Base-by-base conservation (phyloP, 192 early-diverging fungal genomes). In the Coemansia sp. region DNA sequence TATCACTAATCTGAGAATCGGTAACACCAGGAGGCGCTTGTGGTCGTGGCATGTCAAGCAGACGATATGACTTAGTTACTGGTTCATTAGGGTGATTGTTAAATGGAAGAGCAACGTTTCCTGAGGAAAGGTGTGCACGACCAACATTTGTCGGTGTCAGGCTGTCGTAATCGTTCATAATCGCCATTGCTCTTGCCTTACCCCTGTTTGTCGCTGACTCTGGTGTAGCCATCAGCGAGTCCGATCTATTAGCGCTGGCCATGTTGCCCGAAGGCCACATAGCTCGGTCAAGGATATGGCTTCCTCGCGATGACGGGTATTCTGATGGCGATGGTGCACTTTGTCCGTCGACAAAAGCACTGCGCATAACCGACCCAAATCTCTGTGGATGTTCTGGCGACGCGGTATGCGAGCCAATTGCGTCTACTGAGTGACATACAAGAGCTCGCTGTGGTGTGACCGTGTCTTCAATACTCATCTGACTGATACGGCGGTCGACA, bases 31-130 rank as follows among this genome's bases (percentile, higher is more conserved):
- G 67, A 15, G 73, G 73, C n/a, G 64, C 73, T 5, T 59, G 56
- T 10, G 73, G 73, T 17, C 73, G 42, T 3, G 73, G 73, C 73
- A 76, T 76, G 34, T 76, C 67, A 27, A 66, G 56, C 45, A 76
- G 40, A 3, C 73, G 66, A 27, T 76, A 76, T 22, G 62, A 55
- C 27, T 58, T 55, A 10, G 45, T 43, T 7, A 22, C 34, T 19
- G 50, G 41, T 17, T 2, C 59, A 15, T 5, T n/a, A n/a, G n/a
- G n/a, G n/a, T n/a, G n/a, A n/a, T n/a, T 22, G 1, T 10, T 21
- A 13, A 49, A 12, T 9, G n/a, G 14, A 19, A 39, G 17, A 6
- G 45, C 19, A 50, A 37, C 21, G 22, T 40, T 58, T 9, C 46
- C 46, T 25, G 46, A 19, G 10, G 46, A 48, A 13, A 23, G 22